Percentiles rank a stretch among this genome's conserved stretches.
phyloP scores from a whole-genome alignment of 2,329 filamentous ascomycete species.

The Ophiostoma sp. region DNA sequence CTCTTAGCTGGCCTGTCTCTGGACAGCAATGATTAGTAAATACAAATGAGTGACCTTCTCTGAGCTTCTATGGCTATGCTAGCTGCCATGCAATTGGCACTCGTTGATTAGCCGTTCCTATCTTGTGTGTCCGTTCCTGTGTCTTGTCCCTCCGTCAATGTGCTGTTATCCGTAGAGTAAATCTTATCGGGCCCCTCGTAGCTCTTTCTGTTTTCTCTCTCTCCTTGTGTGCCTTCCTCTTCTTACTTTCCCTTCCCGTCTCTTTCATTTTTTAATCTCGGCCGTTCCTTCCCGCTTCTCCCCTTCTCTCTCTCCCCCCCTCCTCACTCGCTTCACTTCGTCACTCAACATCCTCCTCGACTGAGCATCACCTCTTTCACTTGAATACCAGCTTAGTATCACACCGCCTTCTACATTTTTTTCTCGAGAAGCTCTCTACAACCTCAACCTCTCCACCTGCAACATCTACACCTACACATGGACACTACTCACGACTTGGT shows the following conservation, averaged over 20 bases:
- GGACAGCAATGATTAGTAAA: background rate
- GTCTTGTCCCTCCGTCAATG: background rate
- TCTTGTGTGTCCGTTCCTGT: slow-evolving; percentile 3
- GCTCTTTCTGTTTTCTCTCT: background rate
- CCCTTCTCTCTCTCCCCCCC: background rate
- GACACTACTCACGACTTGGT: slow-evolving; percentile 68
- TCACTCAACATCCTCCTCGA: background rate
- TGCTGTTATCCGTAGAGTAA: background rate
- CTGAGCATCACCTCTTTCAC: background rate
- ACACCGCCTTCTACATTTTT: background rate
- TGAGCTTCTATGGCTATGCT: background rate
- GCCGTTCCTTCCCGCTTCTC: background rate
- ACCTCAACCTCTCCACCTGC: too few relatives aligned
- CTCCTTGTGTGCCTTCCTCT: background rate
- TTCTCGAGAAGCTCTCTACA: background rate
- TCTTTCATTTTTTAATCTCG: background rate
- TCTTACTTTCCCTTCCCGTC: background rate
- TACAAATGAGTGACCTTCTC: slow-evolving; percentile 1
- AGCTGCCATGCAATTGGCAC: background rate
- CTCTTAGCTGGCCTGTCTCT: background rate
- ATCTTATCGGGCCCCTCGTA: background rate
- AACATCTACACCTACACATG: slow-evolving; percentile 38
- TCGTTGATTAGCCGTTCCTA: slow-evolving; percentile 11
- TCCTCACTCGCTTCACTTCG: background rate
- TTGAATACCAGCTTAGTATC: background rate